Evolutionary conservation across 1,284 basidiomycete genomes (phyloP).

Genomic region (Ceratobasidium sp.): DNA sequence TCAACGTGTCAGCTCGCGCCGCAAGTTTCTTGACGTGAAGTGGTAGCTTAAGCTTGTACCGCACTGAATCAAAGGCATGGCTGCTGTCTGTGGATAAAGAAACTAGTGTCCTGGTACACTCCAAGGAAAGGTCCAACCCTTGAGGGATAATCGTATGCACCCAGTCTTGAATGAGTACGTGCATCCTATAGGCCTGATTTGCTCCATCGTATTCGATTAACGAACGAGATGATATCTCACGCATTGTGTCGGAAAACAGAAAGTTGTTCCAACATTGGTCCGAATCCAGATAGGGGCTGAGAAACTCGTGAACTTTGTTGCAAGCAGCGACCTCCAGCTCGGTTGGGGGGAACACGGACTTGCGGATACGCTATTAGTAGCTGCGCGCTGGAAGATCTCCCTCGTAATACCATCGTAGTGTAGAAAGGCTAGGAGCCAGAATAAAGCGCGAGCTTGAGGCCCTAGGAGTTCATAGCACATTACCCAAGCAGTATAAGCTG

Average conservation of each 20-base stretch:
- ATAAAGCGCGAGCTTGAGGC: background rate
- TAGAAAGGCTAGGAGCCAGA: conserved; percentile 10
- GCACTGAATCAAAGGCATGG: no score
- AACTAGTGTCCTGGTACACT: no score
- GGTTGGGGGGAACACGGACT: background rate
- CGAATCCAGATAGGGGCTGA: no score
- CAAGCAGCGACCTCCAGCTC: background rate
- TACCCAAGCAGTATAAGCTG: conserved; percentile 10
- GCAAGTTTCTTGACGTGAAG: no score
- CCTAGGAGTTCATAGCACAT: conserved; percentile 11
- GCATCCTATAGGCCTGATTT: background rate
- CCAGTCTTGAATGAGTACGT: background rate
- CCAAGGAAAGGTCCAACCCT: background rate
- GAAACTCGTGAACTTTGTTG: no score
- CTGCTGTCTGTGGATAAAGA: no score
- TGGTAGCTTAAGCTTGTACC: no score
- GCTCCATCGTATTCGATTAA: no score
- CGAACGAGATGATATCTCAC: no score
- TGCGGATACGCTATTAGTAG: background rate
- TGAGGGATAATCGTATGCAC: background rate
- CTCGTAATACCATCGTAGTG: background rate
- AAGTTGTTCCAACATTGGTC: no score
- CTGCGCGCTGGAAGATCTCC: conserved; percentile 1
- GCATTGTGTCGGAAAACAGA: no score
- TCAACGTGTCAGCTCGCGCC: no score